These are phyloP conservation scores for Paraphoma chrysanthemicola DNA, from an alignment of 2,329 filamentous ascomycete species.

Conservation along the genomic window DNA sequence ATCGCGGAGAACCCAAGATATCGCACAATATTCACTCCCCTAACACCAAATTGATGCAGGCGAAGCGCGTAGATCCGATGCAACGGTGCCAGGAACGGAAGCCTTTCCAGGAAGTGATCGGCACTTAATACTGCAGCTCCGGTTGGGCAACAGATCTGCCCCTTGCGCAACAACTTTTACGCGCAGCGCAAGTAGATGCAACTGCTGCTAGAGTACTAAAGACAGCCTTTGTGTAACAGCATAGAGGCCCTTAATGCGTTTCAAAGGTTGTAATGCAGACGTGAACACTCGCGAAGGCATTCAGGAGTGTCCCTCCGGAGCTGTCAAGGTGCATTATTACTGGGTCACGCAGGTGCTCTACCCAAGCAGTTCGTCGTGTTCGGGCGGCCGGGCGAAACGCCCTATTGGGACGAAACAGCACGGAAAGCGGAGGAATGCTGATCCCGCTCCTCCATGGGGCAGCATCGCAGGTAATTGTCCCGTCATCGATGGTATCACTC, in stretches of 20 bases:
- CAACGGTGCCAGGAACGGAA: constrained; percentile 1
- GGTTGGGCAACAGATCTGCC: too few relatives aligned
- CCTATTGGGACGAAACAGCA: constrained; percentile 1
- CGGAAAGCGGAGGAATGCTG: constrained; percentile 37
- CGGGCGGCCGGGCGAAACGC: constrained; percentile 6
- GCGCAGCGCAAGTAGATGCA: too few relatives aligned
- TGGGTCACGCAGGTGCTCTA: background rate
- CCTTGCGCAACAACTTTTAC: too few relatives aligned
- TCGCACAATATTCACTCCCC: background rate
- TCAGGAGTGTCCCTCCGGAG: too few relatives aligned
- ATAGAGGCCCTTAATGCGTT: too few relatives aligned
- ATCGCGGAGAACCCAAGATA: constrained; percentile 6
- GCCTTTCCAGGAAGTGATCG: constrained; percentile 5
- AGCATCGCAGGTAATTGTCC: constrained; percentile 24
- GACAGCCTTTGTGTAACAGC: too few relatives aligned
- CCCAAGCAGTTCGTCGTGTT: background rate
- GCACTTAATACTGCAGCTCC: background rate
- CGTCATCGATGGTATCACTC: constrained; percentile 26
- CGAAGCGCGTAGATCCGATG: background rate
- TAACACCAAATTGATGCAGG: background rate
- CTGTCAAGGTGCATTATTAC: background rate
- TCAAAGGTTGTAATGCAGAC: too few relatives aligned
- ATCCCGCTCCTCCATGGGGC: constrained; percentile 26
- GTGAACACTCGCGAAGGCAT: too few relatives aligned
- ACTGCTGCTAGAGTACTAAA: too few relatives aligned